Evolutionary conservation across 2,329 filamentous ascomycete species (phyloP).

Genomic region (Aspergillus thermomutatus): DNA sequence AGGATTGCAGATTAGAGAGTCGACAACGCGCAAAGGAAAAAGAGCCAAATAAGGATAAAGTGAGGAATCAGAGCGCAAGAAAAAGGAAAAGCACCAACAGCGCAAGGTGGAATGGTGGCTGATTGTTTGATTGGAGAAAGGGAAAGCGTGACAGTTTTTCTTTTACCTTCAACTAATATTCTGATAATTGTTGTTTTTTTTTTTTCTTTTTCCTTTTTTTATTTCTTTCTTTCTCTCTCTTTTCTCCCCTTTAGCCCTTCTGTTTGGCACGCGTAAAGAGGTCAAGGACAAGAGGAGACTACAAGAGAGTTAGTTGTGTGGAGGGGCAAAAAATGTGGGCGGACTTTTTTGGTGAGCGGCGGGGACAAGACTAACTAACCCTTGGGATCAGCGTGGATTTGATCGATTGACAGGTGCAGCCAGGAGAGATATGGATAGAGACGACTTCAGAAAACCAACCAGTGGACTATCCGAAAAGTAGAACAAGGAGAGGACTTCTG

Average conservation of each 20-base stretch:
- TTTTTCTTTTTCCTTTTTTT: neutral
- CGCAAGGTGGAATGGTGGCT: neutral
- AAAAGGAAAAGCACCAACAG: neutral
- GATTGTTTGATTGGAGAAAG: neutral
- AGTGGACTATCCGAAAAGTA: neutral
- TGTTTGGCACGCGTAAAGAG: neutral
- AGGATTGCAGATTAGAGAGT: neutral
- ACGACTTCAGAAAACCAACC: neutral
- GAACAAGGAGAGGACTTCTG: neutral
- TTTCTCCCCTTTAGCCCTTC: neutral
- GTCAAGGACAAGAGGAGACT: neutral
- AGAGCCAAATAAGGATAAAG: neutral
- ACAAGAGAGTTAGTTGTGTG: neutral
- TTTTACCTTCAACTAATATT: neutral
- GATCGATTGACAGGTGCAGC: neutral
- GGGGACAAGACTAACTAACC: neutral
- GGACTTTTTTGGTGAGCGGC: neutral
- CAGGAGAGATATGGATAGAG: neutral
- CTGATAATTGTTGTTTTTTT: neutral
- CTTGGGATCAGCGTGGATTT: neutral
- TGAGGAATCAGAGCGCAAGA: neutral
- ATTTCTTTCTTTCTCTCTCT: neutral
- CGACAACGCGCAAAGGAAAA: neutral
- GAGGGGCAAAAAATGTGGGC: neutral
- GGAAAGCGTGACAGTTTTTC: neutral